Evolutionary conservation across 2,329 filamentous ascomycete genomes (phyloP).

Genomic region (Beauveria sp.): DNA sequence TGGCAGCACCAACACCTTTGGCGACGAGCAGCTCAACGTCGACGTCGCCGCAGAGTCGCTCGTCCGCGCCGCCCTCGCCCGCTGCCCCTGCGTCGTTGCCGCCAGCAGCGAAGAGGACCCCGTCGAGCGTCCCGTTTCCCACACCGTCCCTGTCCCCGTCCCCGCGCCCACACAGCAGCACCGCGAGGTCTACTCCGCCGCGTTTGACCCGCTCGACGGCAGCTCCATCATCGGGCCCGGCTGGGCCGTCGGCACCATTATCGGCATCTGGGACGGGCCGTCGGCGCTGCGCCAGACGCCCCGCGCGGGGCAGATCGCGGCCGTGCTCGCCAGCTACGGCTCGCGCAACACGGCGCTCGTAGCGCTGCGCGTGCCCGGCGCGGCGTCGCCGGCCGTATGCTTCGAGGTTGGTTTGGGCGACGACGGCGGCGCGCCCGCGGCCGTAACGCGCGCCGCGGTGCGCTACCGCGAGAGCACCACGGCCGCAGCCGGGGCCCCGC

Average conservation of each 20-base stretch:
- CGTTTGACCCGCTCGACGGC: slow-evolving; percentile 57
- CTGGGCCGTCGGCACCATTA: slow-evolving; percentile 52
- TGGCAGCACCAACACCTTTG: slow-evolving; percentile 48
- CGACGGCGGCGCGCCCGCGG: slow-evolving; percentile 19
- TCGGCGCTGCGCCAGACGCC: slow-evolving; percentile 37
- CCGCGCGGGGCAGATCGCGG: slow-evolving; percentile 34
- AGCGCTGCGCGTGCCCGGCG: slow-evolving; percentile 41
- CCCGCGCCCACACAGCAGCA: background rate
- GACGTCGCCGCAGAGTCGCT: slow-evolving; percentile 44
- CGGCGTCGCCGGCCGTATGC: slow-evolving; percentile 24
- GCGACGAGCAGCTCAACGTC: slow-evolving; percentile 52
- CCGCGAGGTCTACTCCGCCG: slow-evolving; percentile 46
- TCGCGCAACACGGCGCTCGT: slow-evolving; percentile 49
- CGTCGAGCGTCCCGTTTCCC: slow-evolving; percentile 32
- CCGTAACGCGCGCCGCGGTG: slow-evolving; percentile 35
- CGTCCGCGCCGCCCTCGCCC: slow-evolving; percentile 36
- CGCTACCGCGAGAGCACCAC: slow-evolving; percentile 22
- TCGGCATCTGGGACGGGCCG: slow-evolving; percentile 49
- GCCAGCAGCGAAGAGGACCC: slow-evolving; percentile 57
- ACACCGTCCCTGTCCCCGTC: background rate
- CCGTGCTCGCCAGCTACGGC: slow-evolving; percentile 46
- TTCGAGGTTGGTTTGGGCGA: slow-evolving; percentile 43
- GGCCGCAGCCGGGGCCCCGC: slow-evolving; percentile 34
- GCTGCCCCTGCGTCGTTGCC: slow-evolving; percentile 37
- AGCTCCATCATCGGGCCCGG: slow-evolving; percentile 53